Conservation (phyloP, 2,329 filamentous ascomycete genomes). For the Dactylellina cionopaga region DNA sequence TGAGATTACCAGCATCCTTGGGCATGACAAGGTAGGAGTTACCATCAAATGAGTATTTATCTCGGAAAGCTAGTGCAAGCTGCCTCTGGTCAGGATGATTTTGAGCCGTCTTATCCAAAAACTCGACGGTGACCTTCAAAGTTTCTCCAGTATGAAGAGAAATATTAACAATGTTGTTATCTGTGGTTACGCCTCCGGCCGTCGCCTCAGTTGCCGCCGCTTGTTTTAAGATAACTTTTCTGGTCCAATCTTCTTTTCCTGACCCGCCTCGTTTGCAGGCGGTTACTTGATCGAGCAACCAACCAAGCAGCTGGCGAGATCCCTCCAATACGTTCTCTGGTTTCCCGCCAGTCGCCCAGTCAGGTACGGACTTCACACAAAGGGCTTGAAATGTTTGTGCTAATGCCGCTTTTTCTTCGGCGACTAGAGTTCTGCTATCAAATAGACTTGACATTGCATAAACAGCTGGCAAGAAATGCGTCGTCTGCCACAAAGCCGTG, state of each 20-base stretch:
- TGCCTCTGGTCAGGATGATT: slow-evolving; percentile 36
- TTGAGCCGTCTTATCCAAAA: slow-evolving; percentile 28
- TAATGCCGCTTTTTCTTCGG: slow-evolving; percentile 45
- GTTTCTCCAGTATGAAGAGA: slow-evolving; percentile 32
- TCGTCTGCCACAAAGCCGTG: slow-evolving; percentile 49
- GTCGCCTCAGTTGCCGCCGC: not conserved
- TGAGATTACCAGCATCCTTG: slow-evolving; percentile 34
- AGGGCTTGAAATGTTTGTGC: slow-evolving; percentile 47
- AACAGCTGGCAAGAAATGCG: slow-evolving; percentile 45
- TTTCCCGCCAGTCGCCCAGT: slow-evolving; percentile 42
- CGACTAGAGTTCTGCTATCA: slow-evolving; percentile 26
- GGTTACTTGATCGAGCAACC: slow-evolving; percentile 45
- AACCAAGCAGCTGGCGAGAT: slow-evolving; percentile 44
- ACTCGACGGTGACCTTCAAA: slow-evolving; percentile 44
- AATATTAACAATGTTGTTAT: slow-evolving; percentile 36
- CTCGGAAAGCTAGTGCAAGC: slow-evolving; percentile 33
- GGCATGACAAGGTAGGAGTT: slow-evolving; percentile 42
- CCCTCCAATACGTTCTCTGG: slow-evolving; percentile 43
- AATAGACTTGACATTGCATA: slow-evolving; percentile 45
- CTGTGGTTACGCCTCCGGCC: slow-evolving; percentile 30
- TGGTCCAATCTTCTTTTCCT: slow-evolving; percentile 48
- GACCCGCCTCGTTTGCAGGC: slow-evolving; percentile 43
- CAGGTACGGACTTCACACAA: slow-evolving; percentile 38
- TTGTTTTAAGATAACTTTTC: slow-evolving; percentile 45
- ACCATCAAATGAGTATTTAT: slow-evolving; percentile 36